Evolutionary conservation across 192 early-diverging fungal species (phyloP), one percentile per base, ranked within the genome.

Genomic region (Umbelopsis sp.): DNA sequence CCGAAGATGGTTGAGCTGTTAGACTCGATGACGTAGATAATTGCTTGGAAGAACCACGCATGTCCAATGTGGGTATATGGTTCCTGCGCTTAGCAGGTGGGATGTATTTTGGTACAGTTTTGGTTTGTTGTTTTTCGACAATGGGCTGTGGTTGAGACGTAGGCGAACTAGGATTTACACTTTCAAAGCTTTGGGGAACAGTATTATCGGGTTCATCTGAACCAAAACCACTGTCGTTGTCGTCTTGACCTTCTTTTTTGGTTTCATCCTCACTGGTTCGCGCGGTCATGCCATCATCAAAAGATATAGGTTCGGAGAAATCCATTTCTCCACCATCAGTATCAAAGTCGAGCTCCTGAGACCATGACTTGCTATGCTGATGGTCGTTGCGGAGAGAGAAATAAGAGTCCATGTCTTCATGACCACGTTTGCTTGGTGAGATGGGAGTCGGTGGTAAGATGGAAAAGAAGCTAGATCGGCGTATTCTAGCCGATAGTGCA

Each of bases 221-320:
- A 34, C 44, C 68, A 44, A 70, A 70, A 21, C 68, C 68, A 32
- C 68, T 70, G 52, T 70, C 68, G 47, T 70, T 70, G 20, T 70
- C 68, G 68, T 53, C 52, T 49, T 53, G 41, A 20, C 38, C 66
- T 31, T 50, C 68, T 24, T 70, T 53, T 25, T 70, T 53, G 45
- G 68, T 24, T 12, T 21, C 22, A 32, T 52, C 45, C 20, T 36
- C 31, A 22, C 36, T 67, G 36, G 52, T 53, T n/a, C 20, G 45
- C 7, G 47, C 12, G 6, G 49, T 70, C 5, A 17, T 53, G 20
- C 47, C 47, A 51, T 70, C 68, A 29, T n/a, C 68, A 49, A 70
- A 70, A 12, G 52, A 50, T 17, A 70, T 70, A 20, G 68, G 68
- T 53, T 70, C 49, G 68, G 49, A 53, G 45, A 70, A 70, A 49